Conservation (phyloP, 176 grass and related monocot genomes). For the Oryza nivara region DNA sequence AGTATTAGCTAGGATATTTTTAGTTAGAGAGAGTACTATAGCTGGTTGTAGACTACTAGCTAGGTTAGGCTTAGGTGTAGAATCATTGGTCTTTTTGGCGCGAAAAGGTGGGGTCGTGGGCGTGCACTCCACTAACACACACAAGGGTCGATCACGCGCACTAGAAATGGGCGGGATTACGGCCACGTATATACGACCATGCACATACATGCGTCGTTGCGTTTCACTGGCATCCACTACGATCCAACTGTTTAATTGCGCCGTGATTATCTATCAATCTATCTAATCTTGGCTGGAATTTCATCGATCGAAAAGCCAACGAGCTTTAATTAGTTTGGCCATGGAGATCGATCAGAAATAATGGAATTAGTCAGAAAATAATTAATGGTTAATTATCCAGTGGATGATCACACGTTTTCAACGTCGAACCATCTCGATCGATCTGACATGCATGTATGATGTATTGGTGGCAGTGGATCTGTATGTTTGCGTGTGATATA, state of each 20-base stretch:
- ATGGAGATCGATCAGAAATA: background rate
- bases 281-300: background rate
- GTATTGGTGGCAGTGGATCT: background rate
- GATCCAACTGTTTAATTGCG: background rate
- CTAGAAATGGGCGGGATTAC: slow-evolving; percentile 28
- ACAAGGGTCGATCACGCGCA: background rate
- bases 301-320: background rate
- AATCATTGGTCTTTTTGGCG: slow-evolving; percentile 2
- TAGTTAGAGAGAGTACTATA: no score
- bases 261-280: slow-evolving; percentile 11
- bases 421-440: background rate
- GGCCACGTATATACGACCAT: slow-evolving; percentile 17
- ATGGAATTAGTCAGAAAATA: background rate
- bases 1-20: no score
- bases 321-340: no score
- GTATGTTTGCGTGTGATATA: no score
- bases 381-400: no score
- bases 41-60: no score
- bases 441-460: background rate
- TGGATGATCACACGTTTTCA: background rate
- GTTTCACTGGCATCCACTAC: slow-evolving; percentile 32
- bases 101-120: background rate
- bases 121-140: background rate
- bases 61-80: background rate
- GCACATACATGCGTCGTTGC: background rate